Evolutionary conservation across 2,329 filamentous ascomycete genomes (phyloP), one percentile per base, ranked within the genome.

Genomic region (Seiridium unicorne): DNA sequence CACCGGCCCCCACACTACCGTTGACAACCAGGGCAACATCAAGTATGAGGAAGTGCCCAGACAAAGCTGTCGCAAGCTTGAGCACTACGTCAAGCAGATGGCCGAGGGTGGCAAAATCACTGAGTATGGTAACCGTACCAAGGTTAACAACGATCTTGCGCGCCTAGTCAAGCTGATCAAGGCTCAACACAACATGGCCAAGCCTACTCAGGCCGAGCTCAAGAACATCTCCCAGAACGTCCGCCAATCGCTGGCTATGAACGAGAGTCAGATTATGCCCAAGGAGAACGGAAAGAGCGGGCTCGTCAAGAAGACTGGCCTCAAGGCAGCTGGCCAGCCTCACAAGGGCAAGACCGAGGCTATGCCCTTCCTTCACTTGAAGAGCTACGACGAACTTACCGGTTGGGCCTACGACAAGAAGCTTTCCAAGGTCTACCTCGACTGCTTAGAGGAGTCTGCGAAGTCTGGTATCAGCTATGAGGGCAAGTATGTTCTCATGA

Each of bases 401-500:
- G 94, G 94, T 63, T 99, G 95, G 95, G 93, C 98, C 72, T 99
- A 98, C 82, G 98, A 92, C 87, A 99, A 98, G 85, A 97, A 96
- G 81, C 86, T 99, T 60, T 98, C 95, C 32, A 91, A 92, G 60
- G 78, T 93, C 68, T 99, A 99, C 74, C 86, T 99, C 40, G 92
- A 97, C 73, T 93, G 92, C 63, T 79, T 99, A 38, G 93, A 97
- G 79, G 86, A 93, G 64, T 93, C 93, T 65, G 95, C 95, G 65
- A 90, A 88, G 70, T 83, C 87, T 59, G 95, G 95, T 75, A 88
- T 99, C 61, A 95, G 89, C 51, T 99, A 96, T 82, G 86, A 93
- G 73, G 92, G 91, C 79, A 98, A 97, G 83, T 92, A 98, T 72
- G 94, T 91, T 53, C 86, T 99, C 66, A 99, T 99, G 93, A 99